Percentiles rank a stretch among this genome's conserved stretches.
Conservation (phyloP, 805 yeast species). For the Nakazawaea populi region DNA sequence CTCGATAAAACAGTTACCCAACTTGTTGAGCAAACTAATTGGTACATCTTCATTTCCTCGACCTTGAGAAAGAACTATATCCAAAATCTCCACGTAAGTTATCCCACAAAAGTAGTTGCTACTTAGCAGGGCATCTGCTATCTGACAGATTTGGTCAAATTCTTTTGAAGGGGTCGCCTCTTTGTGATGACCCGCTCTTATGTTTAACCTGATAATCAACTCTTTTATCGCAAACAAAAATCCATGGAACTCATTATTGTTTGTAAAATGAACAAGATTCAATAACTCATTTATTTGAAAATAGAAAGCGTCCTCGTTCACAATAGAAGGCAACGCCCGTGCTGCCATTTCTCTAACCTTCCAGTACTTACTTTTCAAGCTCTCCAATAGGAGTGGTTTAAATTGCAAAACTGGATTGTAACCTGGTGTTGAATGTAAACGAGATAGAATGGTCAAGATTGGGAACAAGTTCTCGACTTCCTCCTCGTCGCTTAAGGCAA, state of each 20-base stretch:
- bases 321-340: conserved; percentile 51
- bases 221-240: conserved; percentile 41
- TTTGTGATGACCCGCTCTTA: conserved; percentile 3
- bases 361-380: conserved; percentile 60
- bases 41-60: conserved; percentile 5
- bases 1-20: conserved; percentile 31
- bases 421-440: conserved; percentile 57
- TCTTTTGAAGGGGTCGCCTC: conserved; percentile 9
- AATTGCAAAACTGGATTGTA: conserved; percentile 49
- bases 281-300: conserved; percentile 24
- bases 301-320: conserved; percentile 25
- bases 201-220: conserved; percentile 17
- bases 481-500: conserved; percentile 21
- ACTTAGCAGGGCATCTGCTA: conserved; percentile 13
- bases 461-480: conserved; percentile 67
- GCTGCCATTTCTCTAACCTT: conserved; percentile 88
- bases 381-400: conserved; percentile 35
- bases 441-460: conserved; percentile 62
- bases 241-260: conserved; percentile 57
- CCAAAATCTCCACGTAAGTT: conserved; percentile 24
- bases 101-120: conserved; percentile 27
- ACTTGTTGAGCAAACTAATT: conserved; percentile 10
- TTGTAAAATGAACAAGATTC: background rate
- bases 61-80: conserved; percentile 12
- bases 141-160: conserved; percentile 4